Evolutionary conservation across 495 filamentous ascomycete species (phyloP).

Genomic region (Lasiosphaeria hispida): DNA sequence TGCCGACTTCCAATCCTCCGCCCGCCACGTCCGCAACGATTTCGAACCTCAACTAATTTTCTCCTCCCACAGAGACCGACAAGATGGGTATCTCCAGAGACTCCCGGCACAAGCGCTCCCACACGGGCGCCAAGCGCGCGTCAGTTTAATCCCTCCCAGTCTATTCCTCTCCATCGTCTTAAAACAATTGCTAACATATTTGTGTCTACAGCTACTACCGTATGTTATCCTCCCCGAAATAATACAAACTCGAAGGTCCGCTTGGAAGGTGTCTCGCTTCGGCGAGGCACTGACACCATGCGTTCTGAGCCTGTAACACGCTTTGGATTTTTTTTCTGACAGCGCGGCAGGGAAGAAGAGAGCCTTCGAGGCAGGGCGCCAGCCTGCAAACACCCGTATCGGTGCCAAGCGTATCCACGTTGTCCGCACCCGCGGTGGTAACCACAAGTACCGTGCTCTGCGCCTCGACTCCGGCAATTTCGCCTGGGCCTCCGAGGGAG

Average conservation of each 20-base stretch:
- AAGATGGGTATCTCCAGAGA: slow-evolving; percentile 99
- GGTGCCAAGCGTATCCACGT: slow-evolving; percentile 97
- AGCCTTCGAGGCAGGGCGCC: slow-evolving; percentile 99
- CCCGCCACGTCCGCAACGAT: neutral
- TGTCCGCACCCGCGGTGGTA: slow-evolving; percentile 97
- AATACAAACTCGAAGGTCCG: slow-evolving; percentile 54
- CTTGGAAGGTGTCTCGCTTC: slow-evolving; percentile 29
- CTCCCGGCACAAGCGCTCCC: slow-evolving; percentile 97
- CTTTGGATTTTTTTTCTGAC: slow-evolving; percentile 31
- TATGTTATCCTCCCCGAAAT: slow-evolving; percentile 28
- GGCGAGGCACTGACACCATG: slow-evolving; percentile 35
- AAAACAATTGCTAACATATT: slow-evolving; percentile 20
- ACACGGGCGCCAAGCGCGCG: slow-evolving; percentile 93
- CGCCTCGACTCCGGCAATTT: slow-evolving; percentile 99
- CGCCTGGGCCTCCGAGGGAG: slow-evolving; percentile 96
- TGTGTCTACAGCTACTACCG: slow-evolving; percentile 34
- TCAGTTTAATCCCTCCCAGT: slow-evolving; percentile 20
- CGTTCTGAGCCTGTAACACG: slow-evolving; percentile 61
- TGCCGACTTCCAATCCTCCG: neutral
- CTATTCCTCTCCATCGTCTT: neutral
- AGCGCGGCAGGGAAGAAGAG: slow-evolving; percentile 65
- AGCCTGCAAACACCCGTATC: slow-evolving; percentile 99
- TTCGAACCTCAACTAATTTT: slow-evolving; percentile 13
- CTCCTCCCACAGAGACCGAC: slow-evolving; percentile 37
- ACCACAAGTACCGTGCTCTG: slow-evolving; percentile 98